Base-by-base conservation (phyloP, 768 basidiomycete genomes). In the Kwoniella newhampshirensis region DNA sequence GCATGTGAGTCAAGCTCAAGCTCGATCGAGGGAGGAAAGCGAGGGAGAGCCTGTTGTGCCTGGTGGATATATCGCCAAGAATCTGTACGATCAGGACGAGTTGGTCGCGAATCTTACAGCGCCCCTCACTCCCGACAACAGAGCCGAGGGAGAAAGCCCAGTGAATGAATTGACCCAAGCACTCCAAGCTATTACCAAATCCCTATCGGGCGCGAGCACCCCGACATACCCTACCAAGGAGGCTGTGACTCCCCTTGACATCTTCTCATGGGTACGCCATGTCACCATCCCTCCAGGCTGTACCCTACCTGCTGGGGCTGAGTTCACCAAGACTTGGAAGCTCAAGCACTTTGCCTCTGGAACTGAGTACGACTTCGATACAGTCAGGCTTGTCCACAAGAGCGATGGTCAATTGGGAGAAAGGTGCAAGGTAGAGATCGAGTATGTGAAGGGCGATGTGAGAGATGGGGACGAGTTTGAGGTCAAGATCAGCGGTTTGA, bases 261-360 rank as follows among this genome's bases (percentile, higher is more conserved):
- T 70, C 59, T 71, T 70, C 54, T 60, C 65, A 1, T 66, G 65
- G 65, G 72, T 66, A 21, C 63, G 69, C 20, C 69, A 76, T 59
- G 41, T 73, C 35, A 77, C 76, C 28, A 71, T 78, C 41, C 62
- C 59, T 8, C 71, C 75, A 54, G 68, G 71, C 4, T 65, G 65
- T 25, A 49, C 64, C 26, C 55, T 78, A 6, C 73, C 75, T 17
- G 66, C 69, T 30, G 73, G 73, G 12, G 65, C 71, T 25, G 66
- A 66, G 42, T 77, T 78, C 64, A 63, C 63, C 66, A 78, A 78
- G 59, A 67, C 74, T 17, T 78, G 77, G 77, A 61, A 60, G 27
- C 43, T 77, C 15, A 64, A 62, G 57, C 73, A 77, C 60, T 63
- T 62, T 27, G 75, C 75, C 6, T 63, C 67, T 42, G 73, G 74